Base-by-base conservation (phyloP, 2,329 filamentous ascomycete species). In the Aspergillus pseudoterreus region DNA sequence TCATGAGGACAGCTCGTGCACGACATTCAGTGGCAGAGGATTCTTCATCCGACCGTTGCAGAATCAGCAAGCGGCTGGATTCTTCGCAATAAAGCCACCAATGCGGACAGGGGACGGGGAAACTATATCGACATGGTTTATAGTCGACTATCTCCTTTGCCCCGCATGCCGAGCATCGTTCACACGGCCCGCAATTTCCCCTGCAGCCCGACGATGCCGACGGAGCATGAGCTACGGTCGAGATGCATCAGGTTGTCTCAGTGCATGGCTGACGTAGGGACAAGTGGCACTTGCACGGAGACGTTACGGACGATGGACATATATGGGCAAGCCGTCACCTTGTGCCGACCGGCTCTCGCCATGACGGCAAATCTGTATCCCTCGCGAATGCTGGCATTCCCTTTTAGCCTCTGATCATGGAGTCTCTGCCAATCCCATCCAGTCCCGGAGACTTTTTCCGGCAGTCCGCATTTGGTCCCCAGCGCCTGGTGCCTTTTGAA, bases 401-500 rank as follows among this genome's bases (percentile, higher is more conserved):
- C 39, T 4, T 9, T 42, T n/a, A 42, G 39, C 39, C 39, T 22
- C 39, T 22, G 19, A 22, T 24, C 39, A 42, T 42, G 39, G 15
- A 19, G 6, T 42, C 17, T 22, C 39, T 42, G 15, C 39, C 17
- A 12, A 22, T 38, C 35, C n/a, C 35, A 17, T 38, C 35, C 35
- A 8, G 35, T 38, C 35, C 35, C 35, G 35, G 38, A 12, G 22
- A 46, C 21, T 19, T 50, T 35, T 53, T 50, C 27, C 47, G 21
- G n/a, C 19, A 35, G 6, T 50, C 47, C 19, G 48, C 44, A 9
- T 45, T 54, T 9, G 48, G 52, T 2, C 17, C 35, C 10, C 14
- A 45, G 15, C 5, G 21, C 6, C 2, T 14, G 11, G 33, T 54
- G 24, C 52, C 52, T 2, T 54, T 51, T 27, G 19, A 24, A 9